Evolutionary conservation across 2,329 filamentous ascomycete species (phyloP).

Genomic region (Exophiala spinifera): DNA sequence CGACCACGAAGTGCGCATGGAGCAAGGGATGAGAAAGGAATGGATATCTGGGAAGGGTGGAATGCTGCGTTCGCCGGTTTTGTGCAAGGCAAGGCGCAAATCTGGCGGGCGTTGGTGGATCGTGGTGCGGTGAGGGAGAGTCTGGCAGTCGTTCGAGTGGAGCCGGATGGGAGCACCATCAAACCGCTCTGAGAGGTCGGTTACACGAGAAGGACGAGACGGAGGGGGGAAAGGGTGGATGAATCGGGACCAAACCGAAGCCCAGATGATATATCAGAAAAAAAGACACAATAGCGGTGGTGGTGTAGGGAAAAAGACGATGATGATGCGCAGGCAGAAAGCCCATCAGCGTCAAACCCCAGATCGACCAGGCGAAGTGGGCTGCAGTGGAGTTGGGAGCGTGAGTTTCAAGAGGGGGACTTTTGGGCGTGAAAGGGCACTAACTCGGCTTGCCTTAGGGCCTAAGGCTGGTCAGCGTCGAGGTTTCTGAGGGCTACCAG

Average conservation of each 20-base stretch:
- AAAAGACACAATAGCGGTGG: slow-evolving; percentile 5
- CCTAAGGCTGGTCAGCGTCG: too few relatives aligned
- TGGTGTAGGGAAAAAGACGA: slow-evolving; percentile 7
- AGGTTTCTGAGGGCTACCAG: too few relatives aligned
- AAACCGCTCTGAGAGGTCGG: slow-evolving; percentile 5
- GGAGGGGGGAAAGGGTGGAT: slow-evolving; percentile 9
- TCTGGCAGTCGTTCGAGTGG: slow-evolving; percentile 7
- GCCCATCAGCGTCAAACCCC: slow-evolving; percentile 12
- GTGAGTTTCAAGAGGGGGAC: not conserved
- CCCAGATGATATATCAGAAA: slow-evolving; percentile 25
- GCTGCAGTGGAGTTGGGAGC: not conserved
- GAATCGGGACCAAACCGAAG: slow-evolving; percentile 13
- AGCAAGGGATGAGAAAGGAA: slow-evolving; percentile 28
- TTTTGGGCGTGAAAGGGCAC: not conserved
- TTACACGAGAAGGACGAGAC: slow-evolving; percentile 13
- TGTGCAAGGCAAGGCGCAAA: slow-evolving; percentile 27
- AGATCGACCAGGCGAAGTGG: slow-evolving; percentile 6
- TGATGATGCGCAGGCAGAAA: slow-evolving; percentile 24
- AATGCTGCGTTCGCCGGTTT: slow-evolving; percentile 28
- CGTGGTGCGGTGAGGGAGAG: slow-evolving; percentile 21
- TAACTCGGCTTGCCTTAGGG: not conserved
- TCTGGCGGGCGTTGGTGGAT: slow-evolving; percentile 15
- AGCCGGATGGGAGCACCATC: slow-evolving; percentile 2
- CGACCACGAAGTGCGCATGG: slow-evolving; percentile 27
- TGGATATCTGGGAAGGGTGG: slow-evolving; percentile 33